Conservation (phyloP, 129 eudicot species). For the Silybum marianum region DNA sequence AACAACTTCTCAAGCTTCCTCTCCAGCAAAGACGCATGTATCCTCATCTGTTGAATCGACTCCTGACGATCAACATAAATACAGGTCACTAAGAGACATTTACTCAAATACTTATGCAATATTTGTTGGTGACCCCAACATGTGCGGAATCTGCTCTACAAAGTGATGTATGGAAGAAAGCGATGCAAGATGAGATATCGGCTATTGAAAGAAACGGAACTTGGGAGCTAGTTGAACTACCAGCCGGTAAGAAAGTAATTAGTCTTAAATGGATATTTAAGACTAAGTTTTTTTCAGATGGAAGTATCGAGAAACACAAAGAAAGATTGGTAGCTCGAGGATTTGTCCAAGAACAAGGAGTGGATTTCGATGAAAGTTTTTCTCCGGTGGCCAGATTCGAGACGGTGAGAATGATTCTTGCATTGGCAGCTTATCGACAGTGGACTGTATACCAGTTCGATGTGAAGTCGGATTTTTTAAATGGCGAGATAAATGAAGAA, state of each 20-base stretch:
- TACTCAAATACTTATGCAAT: not conserved
- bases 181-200: not conserved
- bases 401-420: too few species aligned
- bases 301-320: not conserved
- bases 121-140: not conserved
- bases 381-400: not conserved
- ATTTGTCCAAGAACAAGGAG: not conserved
- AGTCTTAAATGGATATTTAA: not conserved
- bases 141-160: too few species aligned
- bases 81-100: not conserved
- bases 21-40: not conserved
- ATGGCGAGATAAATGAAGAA: not conserved
- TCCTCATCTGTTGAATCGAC: not conserved
- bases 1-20: too few species aligned
- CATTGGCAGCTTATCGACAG: not conserved
- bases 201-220: not conserved
- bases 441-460: not conserved
- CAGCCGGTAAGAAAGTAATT: not conserved
- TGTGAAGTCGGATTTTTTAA: not conserved
- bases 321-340: not conserved
- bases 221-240: not conserved
- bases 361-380: not conserved
- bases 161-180: too few species aligned
- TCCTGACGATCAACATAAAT: not conserved
- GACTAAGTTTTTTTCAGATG: not conserved